Percentiles rank a stretch among this genome's conserved stretches.
Evolutionary conservation across 2,329 filamentous ascomycete genomes (phyloP).

Genomic region (Apiospora pterosperma): DNA sequence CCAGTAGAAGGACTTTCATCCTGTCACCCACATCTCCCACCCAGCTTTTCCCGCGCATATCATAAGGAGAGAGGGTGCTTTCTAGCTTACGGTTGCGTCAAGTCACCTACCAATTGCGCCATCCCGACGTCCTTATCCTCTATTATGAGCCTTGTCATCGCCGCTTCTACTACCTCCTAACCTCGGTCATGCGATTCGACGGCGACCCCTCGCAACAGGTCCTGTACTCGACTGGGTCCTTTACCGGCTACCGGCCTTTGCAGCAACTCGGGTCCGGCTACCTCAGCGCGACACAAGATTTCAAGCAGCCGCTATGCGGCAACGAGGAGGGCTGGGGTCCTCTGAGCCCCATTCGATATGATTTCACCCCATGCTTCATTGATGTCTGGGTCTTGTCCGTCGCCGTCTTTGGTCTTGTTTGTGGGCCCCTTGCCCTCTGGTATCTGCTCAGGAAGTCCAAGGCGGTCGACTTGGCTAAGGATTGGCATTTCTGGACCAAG

Average conservation of each 20-base stretch:
- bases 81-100: slow-evolving; percentile 17
- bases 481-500: slow-evolving; percentile 92
- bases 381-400: slow-evolving; percentile 83
- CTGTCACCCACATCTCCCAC: neutral
- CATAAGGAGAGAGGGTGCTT: neutral
- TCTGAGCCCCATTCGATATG: slow-evolving; percentile 79
- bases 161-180: slow-evolving; percentile 9
- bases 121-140: slow-evolving; percentile 13
- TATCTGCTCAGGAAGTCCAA: slow-evolving; percentile 71
- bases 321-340: slow-evolving; percentile 96
- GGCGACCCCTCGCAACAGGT: slow-evolving; percentile 41
- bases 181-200: slow-evolving; percentile 33
- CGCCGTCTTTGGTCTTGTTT: slow-evolving; percentile 73
- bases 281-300: slow-evolving; percentile 46
- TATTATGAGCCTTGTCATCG: slow-evolving; percentile 26
- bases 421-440: slow-evolving; percentile 75
- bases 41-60: neutral
- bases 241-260: slow-evolving; percentile 52
- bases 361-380: slow-evolving; percentile 96
- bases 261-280: slow-evolving; percentile 56
- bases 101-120: slow-evolving; percentile 21
- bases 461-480: slow-evolving; percentile 66
- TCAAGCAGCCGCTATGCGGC: slow-evolving; percentile 74
- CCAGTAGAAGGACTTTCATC: too few species aligned
- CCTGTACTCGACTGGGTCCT: slow-evolving; percentile 55